phyloP scores from a whole-genome alignment of 106 monocot species.

The Vanilla planifolia region DNA sequence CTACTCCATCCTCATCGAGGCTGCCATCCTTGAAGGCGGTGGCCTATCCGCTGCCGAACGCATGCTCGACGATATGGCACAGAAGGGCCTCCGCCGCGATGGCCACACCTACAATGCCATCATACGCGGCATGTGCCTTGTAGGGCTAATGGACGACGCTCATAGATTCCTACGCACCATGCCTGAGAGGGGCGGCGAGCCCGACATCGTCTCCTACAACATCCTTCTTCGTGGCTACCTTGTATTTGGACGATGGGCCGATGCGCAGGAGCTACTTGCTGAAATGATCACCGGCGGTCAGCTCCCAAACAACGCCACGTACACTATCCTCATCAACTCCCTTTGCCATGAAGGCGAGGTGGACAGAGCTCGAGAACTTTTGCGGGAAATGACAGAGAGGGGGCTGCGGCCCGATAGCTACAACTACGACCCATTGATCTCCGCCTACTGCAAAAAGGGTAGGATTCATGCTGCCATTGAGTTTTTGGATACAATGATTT shows the following conservation, averaged over 20 bases:
- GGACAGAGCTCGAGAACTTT: conserved; percentile 34
- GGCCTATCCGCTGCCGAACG: conserved; percentile 25
- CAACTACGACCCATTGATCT: conserved; percentile 57
- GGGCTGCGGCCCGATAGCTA: conserved; percentile 52
- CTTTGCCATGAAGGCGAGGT: conserved; percentile 44
- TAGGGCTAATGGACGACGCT: conserved; percentile 39
- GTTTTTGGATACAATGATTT: conserved; percentile 52
- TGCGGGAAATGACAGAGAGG: conserved; percentile 39
- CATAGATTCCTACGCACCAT: conserved; percentile 22
- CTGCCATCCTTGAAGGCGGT: conserved; percentile 25
- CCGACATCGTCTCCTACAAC: conserved; percentile 53
- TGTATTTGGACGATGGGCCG: conserved; percentile 23
- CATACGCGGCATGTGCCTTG: conserved; percentile 42
- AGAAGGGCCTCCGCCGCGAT: conserved; percentile 29
- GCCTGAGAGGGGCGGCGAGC: conserved; percentile 14
- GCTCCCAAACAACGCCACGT: conserved; percentile 37
- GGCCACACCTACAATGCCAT: conserved; percentile 47
- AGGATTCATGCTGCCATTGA: conserved; percentile 47
- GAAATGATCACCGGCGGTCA: conserved; percentile 31
- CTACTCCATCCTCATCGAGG: conserved; percentile 57
- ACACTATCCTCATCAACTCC: conserved; percentile 44
- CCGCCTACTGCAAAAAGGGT: conserved; percentile 49
- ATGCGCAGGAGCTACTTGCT: conserved; percentile 24
- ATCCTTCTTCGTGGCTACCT: conserved; percentile 35
- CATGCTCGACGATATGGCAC: conserved; percentile 40